Evolutionary conservation across 2,329 filamentous ascomycete genomes (phyloP), one percentile per base, ranked within the genome.

Genomic region (Myriosclerotinia duriaeana): DNA sequence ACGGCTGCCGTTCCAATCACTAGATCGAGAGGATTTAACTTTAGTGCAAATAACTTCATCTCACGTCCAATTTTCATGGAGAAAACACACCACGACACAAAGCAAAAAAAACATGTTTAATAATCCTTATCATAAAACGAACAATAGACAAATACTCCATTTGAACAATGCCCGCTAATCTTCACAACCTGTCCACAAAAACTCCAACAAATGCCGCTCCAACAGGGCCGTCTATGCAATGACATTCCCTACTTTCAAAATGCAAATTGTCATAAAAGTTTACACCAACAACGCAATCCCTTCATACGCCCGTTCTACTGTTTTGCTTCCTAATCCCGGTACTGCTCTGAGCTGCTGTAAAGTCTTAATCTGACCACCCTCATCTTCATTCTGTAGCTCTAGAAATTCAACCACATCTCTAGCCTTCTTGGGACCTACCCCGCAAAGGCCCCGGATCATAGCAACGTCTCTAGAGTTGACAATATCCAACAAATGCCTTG

Each of bases 371-470:
- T 73, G 74, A 0, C 78, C 77, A 5, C 77, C 78, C 6, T 79
- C 79, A 11, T 78, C 78, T 8, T 77, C 78, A 11, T 74, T 75
- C 42, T 81, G 77, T 26, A 80, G 72, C 54, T 82, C 81, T n/a
- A 88, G 75, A 69, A 83, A 83, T 60, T 85, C 83, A 6, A 88
- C 81, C 44, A 88, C 75, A 69, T 87, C 85, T 53, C 80, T 79
- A 0, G 90, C 90, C 76, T 88, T 90, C 79, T 92, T 92, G 1
- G 86, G 82, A 0, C 90, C 90, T 14, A 93, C 87, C 2, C 90
- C 90, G 50, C 87, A 86, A 1, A 93, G 81, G 3, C 85, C 79
- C 72, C 84, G 85, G 77, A 93, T 92, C 74, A 85, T 81, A 17
- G 79, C 79, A 22, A 89, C 78, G 68, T 93, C 87, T 59, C 88